phyloP scores from a whole-genome alignment of 192 early-diverging fungal genomes.

The Coemansia sp. region DNA sequence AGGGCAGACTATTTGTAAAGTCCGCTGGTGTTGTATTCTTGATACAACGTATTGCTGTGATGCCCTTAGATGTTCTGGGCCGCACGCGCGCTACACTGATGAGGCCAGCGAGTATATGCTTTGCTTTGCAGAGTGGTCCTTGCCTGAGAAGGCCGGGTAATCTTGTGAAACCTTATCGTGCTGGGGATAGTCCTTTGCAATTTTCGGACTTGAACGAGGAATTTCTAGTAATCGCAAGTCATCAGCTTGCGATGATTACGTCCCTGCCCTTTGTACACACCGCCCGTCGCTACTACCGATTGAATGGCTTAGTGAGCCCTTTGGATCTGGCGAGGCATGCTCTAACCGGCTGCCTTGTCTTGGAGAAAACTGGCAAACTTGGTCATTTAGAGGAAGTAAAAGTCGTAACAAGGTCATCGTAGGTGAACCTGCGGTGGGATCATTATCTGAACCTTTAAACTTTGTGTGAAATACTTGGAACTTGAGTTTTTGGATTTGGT shows the following conservation, averaged over 20 bases:
- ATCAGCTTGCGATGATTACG: constrained; percentile 79
- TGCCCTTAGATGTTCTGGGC: constrained; percentile 84
- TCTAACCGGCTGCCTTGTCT: constrained; percentile 23
- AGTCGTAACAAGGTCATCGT: constrained; percentile 81
- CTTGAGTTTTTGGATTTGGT: background rate
- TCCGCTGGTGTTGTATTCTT: too few species aligned
- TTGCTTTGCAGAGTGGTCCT: constrained; percentile 51
- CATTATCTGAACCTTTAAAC: constrained; percentile 43
- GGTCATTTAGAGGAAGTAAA: constrained; percentile 88
- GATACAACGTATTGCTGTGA: too few species aligned
- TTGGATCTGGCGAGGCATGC: constrained; percentile 57
- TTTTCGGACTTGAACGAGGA: constrained; percentile 79
- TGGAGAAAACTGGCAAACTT: constrained; percentile 75
- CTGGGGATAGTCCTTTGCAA: constrained; percentile 79
- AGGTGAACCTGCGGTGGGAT: constrained; percentile 74
- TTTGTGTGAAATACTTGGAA: background rate
- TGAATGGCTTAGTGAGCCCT: constrained; percentile 81
- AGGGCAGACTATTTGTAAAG: too few species aligned
- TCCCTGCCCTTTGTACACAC: constrained; percentile 81
- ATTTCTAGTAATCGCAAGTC: constrained; percentile 80
- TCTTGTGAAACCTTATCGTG: constrained; percentile 73
- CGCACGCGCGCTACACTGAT: constrained; percentile 81
- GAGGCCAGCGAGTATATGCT: constrained; percentile 60
- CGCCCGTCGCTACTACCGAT: constrained; percentile 78
- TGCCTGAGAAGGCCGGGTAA: constrained; percentile 60